phyloP scores from a whole-genome alignment of 257 asterid species.

The Cinchona pubescens region DNA sequence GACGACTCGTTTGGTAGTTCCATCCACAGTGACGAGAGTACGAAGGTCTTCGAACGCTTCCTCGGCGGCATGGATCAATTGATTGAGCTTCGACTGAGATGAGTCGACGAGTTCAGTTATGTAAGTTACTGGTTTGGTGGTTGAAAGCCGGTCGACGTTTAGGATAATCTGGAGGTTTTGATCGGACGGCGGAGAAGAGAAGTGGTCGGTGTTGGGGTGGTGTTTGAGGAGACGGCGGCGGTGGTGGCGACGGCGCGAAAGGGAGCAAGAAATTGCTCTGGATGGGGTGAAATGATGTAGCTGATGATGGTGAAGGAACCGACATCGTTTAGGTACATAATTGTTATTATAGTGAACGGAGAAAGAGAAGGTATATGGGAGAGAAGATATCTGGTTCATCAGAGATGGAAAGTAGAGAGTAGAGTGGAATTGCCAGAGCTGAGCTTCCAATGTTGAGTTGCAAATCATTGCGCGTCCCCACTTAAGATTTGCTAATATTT shows the following conservation, averaged over 20 bases:
- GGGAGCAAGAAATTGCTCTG: constrained; percentile 27
- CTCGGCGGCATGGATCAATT: constrained; percentile 44
- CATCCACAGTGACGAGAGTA: constrained; percentile 48
- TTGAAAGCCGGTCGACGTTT: constrained; percentile 20
- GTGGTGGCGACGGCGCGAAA: constrained; percentile 56
- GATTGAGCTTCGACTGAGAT: constrained; percentile 42
- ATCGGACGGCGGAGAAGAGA: constrained; percentile 43
- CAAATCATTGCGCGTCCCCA: too few species aligned
- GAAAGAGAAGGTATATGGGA: constrained; percentile 7
- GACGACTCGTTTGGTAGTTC: constrained; percentile 35
- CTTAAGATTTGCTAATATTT: too few species aligned
- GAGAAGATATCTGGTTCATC: constrained; percentile 16
- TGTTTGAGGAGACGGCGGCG: constrained; percentile 67
- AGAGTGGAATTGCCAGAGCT: background rate
- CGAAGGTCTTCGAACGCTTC: constrained; percentile 59
- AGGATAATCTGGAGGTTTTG: constrained; percentile 61
- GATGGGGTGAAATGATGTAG: constrained; percentile 1
- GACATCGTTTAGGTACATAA: constrained; percentile 28
- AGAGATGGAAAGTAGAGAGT: background rate
- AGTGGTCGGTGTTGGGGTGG: constrained; percentile 6
- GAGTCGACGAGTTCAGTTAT: constrained; percentile 31
- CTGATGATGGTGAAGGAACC: constrained; percentile 15
- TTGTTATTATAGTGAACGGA: constrained; percentile 22
- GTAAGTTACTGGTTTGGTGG: constrained; percentile 39
- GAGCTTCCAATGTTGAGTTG: background rate